Evolutionary conservation across 2,329 filamentous ascomycete genomes (phyloP), one percentile per base, ranked within the genome.

Genomic region (Fusarium sarcochroum): DNA sequence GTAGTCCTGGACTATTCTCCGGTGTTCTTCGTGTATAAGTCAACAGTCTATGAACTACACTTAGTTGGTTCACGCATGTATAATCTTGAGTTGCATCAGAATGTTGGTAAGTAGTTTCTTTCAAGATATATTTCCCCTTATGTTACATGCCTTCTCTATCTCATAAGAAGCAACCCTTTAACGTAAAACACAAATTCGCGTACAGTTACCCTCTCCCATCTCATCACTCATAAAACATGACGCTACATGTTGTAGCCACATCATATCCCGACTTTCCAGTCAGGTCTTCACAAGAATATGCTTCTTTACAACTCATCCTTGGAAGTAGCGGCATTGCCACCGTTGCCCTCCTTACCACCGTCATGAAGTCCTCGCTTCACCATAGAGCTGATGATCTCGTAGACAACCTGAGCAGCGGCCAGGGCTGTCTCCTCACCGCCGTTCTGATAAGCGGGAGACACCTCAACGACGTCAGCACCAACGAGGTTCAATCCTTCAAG

Each of bases 381-480:
- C 80, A 91, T 90, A 63, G 85, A 92, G 38, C 90, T 97, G 73
- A 97, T 78, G n/a, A 97, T 86, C 82, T 97, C 94, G 77, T 91
- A 97, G 1, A 89, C 92, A 38, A 97, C 87, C 84, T 97, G 93
- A 40, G 93, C 93, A 3, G 89, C 94, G 17, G 93, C 93, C 68
- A 97, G 80, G 14, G 93, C 92, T 38, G 93, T 97, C 75, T 90
- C 90, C 82, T 97, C 94, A 2, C 90, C 92, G 8, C 82, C 82
- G 13, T 91, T 90, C 82, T 97, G 93, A 76, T 97, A 97, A 14
- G 91, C 91, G 0, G 94, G 94, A 42, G 91, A 89, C 10, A 93
- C 76, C 83, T 97, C 94, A 7, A 98, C 94, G 48, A 97, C 88
- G 80, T 97, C 94, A 1, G 93, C 94, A 2, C 93, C 94, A 5